Percentiles rank a stretch among this genome's conserved stretches.
These are phyloP conservation scores for Myotisia sp. DNA, from an alignment of 2,329 filamentous ascomycete species.

Conservation along the genomic window DNA sequence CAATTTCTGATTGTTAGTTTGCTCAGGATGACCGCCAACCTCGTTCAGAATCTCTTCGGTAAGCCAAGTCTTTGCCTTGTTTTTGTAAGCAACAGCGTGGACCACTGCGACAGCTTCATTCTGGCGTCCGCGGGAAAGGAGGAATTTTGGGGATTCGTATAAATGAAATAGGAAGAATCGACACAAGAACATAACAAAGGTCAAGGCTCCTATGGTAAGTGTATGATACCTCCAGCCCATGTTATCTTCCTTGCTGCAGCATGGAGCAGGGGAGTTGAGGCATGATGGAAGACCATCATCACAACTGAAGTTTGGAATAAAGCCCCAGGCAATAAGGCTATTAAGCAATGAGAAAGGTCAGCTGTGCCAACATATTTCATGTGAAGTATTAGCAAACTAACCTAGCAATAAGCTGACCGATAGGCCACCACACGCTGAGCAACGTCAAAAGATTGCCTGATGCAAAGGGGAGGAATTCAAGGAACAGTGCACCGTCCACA, in stretches of 20 bases:
- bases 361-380: neutral
- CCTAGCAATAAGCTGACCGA: constrained; percentile 59
- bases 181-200: constrained; percentile 60
- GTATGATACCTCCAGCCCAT: constrained; percentile 64
- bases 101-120: constrained; percentile 66
- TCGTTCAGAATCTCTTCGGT: constrained; percentile 53
- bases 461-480: constrained; percentile 67
- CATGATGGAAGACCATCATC: constrained; percentile 20
- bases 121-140: constrained; percentile 63
- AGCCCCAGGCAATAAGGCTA: constrained; percentile 53
- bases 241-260: constrained; percentile 41
- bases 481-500: constrained; percentile 65
- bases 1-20: constrained; percentile 27
- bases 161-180: constrained; percentile 71
- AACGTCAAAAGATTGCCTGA: constrained; percentile 62
- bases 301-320: constrained; percentile 53
- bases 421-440: constrained; percentile 75
- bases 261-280: constrained; percentile 16
- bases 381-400: constrained; percentile 10
- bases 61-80: constrained; percentile 56
- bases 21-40: constrained; percentile 37
- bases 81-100: constrained; percentile 61
- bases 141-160: constrained; percentile 73
- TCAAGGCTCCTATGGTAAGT: constrained; percentile 55
- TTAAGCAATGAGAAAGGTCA: constrained; percentile 3